A percentile compares a stretch with the other conserved stretches of the same genome.
phyloP scores from a whole-genome alignment of 202 grass and related monocot species.

The Panicum hallii region DNA sequence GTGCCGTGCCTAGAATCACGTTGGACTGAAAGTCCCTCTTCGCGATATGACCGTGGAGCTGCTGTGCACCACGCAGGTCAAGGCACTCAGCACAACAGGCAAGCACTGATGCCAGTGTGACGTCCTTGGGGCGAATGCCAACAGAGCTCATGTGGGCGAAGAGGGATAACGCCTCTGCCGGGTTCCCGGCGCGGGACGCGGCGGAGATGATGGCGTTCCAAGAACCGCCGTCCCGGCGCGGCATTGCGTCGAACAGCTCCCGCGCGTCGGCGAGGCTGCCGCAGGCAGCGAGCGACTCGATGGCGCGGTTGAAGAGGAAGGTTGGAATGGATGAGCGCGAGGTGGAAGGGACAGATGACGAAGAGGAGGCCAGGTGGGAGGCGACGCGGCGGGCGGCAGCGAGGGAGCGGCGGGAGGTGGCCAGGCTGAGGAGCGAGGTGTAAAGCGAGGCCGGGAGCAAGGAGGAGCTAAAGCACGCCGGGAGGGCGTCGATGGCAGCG shows the following conservation, averaged over 20 bases:
- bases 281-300: conserved; percentile 62
- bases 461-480: conserved; percentile 22
- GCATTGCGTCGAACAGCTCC: conserved; percentile 87
- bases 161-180: conserved; percentile 47
- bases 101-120: conserved; percentile 76
- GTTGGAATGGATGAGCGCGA: conserved; percentile 22
- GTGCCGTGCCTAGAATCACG: conserved; percentile 67
- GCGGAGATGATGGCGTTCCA: conserved; percentile 89
- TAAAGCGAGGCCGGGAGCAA: conserved; percentile 47
- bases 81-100: conserved; percentile 65
- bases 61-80: conserved; percentile 51
- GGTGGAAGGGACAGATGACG: conserved; percentile 20
- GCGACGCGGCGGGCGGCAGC: conserved; percentile 52
- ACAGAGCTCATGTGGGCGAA: conserved; percentile 56
- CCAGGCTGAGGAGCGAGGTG: conserved; percentile 45
- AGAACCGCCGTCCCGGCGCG: conserved; percentile 77
- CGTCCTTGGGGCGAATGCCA: conserved; percentile 69
- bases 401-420: conserved; percentile 50
- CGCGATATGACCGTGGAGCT: conserved; percentile 69
- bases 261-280: conserved; percentile 65
- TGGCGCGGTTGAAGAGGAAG: conserved; percentile 82
- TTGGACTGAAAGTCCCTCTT: conserved; percentile 71
- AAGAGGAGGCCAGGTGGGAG: conserved; percentile 43
- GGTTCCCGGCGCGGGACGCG: conserved; percentile 38
- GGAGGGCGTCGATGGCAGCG: conserved; percentile 47